Evolutionary conservation across 1,139 yeast species (phyloP).

Genomic region (Zhuliangozyma blackwelliae): DNA sequence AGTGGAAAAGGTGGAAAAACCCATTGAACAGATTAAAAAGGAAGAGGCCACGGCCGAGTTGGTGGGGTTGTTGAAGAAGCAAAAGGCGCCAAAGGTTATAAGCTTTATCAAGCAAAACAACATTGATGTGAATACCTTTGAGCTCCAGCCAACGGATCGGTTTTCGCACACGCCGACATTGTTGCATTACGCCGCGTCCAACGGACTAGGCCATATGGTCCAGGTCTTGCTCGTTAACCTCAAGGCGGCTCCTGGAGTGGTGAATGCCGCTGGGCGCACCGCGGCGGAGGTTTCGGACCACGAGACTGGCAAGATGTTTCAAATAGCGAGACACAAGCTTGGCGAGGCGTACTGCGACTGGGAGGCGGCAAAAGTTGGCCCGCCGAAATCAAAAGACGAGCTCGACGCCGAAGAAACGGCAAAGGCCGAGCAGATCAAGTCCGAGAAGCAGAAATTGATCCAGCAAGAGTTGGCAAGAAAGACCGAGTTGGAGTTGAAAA

Average conservation of each 20-base stretch:
- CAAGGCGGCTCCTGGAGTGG: slow-evolving; percentile 65
- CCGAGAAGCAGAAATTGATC: slow-evolving; percentile 34
- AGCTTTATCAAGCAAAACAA: slow-evolving; percentile 58
- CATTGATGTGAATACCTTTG: slow-evolving; percentile 43
- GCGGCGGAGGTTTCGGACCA: slow-evolving; percentile 49
- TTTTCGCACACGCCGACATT: slow-evolving; percentile 64
- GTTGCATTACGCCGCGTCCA: slow-evolving; percentile 72
- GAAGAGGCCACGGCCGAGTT: slow-evolving; percentile 58
- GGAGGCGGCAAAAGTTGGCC: slow-evolving; percentile 63
- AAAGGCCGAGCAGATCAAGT: slow-evolving; percentile 27
- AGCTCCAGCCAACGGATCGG: slow-evolving; percentile 50
- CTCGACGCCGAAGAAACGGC: slow-evolving; percentile 42
- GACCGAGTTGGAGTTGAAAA: slow-evolving; percentile 35
- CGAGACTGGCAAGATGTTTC: slow-evolving; percentile 55
- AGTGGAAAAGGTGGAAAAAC: slow-evolving; percentile 20
- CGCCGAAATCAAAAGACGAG: slow-evolving; percentile 60
- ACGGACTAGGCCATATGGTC: slow-evolving; percentile 66
- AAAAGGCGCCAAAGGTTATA: slow-evolving; percentile 73
- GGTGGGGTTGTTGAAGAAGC: slow-evolving; percentile 57
- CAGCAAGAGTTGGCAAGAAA: slow-evolving; percentile 40
- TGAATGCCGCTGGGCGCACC: slow-evolving; percentile 54
- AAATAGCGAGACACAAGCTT: slow-evolving; percentile 57
- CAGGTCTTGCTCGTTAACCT: slow-evolving; percentile 58
- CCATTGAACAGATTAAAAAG: slow-evolving; percentile 19
- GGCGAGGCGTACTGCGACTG: slow-evolving; percentile 75